Percentiles rank a stretch among this genome's conserved stretches.
Evolutionary conservation across 106 monocot species (phyloP).

Genomic region (Platanthera guangdongensis): DNA sequence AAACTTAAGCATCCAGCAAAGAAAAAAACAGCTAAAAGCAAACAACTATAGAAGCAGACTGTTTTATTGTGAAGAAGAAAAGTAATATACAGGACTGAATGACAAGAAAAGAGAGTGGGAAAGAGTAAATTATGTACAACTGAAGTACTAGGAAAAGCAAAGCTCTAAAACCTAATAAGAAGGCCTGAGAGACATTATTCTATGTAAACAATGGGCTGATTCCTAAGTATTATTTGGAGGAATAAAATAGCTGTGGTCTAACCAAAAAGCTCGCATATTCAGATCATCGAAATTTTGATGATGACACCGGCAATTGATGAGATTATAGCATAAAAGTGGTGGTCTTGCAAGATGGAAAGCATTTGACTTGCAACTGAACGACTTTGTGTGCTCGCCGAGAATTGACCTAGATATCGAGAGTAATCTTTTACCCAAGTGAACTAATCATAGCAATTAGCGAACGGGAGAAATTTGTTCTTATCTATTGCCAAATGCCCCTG

Average conservation of each 20-base stretch:
- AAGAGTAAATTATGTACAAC: no score
- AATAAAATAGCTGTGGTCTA: slow-evolving; percentile 1
- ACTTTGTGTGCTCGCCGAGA: background rate
- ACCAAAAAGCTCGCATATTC: background rate
- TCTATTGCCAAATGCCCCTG: slow-evolving; percentile 41
- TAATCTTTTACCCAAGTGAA: background rate
- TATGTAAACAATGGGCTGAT: slow-evolving; percentile 1
- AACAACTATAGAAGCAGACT: no score
- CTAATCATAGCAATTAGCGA: background rate
- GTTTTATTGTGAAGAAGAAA: no score
- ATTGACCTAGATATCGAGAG: background rate
- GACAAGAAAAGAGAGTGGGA: no score
- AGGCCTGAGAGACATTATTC: background rate
- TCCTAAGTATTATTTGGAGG: background rate
- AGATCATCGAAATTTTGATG: background rate
- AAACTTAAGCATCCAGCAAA: no score
- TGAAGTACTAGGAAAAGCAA: background rate
- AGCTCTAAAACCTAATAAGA: background rate
- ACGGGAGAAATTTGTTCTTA: background rate
- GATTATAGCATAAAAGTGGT: background rate
- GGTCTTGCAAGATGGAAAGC: background rate
- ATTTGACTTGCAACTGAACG: background rate
- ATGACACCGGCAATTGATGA: background rate
- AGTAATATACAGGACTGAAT: no score
- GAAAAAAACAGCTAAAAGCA: no score